Evolutionary conservation across 163 green algal species (phyloP), one percentile per base, ranked within the genome.

Genomic region (Smithsoniella earleae): DNA sequence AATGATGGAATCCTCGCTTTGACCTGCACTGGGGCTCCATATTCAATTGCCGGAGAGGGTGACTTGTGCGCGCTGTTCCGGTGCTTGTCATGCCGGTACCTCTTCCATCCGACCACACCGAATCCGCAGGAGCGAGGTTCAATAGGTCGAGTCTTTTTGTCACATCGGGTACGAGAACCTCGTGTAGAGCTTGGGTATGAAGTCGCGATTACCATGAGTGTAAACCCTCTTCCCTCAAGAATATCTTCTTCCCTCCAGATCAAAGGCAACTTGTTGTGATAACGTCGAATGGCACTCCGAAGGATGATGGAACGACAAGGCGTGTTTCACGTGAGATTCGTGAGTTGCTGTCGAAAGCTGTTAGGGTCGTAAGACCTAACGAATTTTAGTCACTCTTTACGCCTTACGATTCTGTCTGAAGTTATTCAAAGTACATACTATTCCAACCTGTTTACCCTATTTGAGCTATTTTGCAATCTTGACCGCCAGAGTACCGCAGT

Each of bases 51-150:
- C 20, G 89, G 89, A 6, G 76, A 89, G 31, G 87, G 88, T 2
- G 89, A 94, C 66, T 79, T 95, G 16, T 79, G 94, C 28, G 89
- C 89, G 1, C 74, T 95, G 49, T 95, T 94, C 64, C 84, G 89
- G 46, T 95, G 89, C 76, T 88, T 95, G n/a, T 89, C 81, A 1
- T 92, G 90, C 75, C 84, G 89, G 18, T 95, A 92, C 76, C 80
- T 83, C 54, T 95, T 95, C 63, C 81, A 36, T 69, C 58, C 58
- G 6, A 69, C 58, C 18, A 45, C 58, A 6, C 58, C 58, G 6
- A 33, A 69, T 34, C 58, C 58, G 22, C 38, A 45, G 43, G 30
- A 69, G 27, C 58, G 58, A 34, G 58, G 58, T 20, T 69, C 58
- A 16, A 69, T 69, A 45, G 58, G 58, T 3, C 31, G 58, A 13